Evolutionary conservation across 2,329 filamentous ascomycete genomes (phyloP), one percentile per base, ranked within the genome.

Genomic region (Nigrospora oryzae): DNA sequence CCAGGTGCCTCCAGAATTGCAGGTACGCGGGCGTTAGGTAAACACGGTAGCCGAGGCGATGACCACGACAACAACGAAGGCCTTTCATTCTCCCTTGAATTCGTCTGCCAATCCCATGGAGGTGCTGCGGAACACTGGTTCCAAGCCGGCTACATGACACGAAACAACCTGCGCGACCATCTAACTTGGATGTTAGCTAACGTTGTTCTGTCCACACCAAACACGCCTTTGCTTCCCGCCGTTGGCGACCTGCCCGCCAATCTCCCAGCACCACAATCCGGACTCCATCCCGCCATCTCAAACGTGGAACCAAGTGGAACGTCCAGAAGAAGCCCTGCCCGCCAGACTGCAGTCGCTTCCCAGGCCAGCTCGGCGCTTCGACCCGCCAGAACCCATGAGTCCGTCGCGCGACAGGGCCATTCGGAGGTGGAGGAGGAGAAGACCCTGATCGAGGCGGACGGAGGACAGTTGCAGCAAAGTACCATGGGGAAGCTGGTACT

Each of bases 91-190:
- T 28, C 23, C 23, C 23, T 16, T 17, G 19, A 17, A 38, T 32
- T 35, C 32, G 35, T 42, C 48, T 51, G 47, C 42, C 35, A 45
- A 49, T 45, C 55, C 46, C 57, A 63, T 60, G 59, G 60, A 54
- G 56, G 42, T 55, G 50, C 48, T 49, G 50, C 50, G 60, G 63
- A 60, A 65, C 62, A 42, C 39, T 52, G 49, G 62, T 59, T 63
- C 57, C 59, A 58, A 58, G 45, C 62, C 63, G 68, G 58, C 67
- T 74, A 73, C 67, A 81, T 81, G 77, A 81, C 77, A 67, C 74
- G 73, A 59, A 79, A 80, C 64, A 81, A 81, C 57, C 69, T 81
- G 48, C 60, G 63, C 54, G 70, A 75, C 57, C 74, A 81, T 59
- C 64, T 81, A 54, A 66, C 72, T 54, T 81, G 77, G 77, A 66